phyloP scores from a whole-genome alignment of 441 rosid genomes.

The Adansonia madagascariensis region DNA sequence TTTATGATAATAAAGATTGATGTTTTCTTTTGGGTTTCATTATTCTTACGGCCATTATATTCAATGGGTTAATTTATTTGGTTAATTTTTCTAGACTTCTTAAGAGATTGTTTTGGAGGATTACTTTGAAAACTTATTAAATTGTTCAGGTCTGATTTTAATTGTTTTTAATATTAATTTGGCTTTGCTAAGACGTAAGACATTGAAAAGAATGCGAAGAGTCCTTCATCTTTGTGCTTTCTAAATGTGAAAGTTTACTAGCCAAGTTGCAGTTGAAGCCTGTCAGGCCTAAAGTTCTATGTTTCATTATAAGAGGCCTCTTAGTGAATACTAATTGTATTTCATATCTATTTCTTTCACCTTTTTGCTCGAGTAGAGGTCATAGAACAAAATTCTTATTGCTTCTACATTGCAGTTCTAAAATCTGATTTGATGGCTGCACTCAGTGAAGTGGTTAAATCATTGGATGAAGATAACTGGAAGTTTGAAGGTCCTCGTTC shows the following conservation, averaged over 20 bases:
- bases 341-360: neutral
- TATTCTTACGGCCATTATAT: neutral
- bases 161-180: neutral
- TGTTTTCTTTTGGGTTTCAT: neutral
- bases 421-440: slow-evolving; percentile 78
- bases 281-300: neutral
- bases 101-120: neutral
- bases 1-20: neutral
- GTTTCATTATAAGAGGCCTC: neutral
- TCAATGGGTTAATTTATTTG: neutral
- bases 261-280: neutral
- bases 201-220: neutral
- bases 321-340: neutral
- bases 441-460: slow-evolving; percentile 78
- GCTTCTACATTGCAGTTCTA: slow-evolving; percentile 53
- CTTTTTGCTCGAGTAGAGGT: neutral
- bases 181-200: neutral
- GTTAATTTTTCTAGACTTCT: neutral
- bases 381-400: neutral
- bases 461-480: slow-evolving; percentile 94
- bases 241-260: neutral
- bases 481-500: slow-evolving; percentile 93
- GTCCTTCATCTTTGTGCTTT: neutral
- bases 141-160: slow-evolving; percentile 5
- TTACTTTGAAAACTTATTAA: neutral